Evolutionary conservation across 345 rosid species (phyloP), one percentile per base, ranked within the genome.

Genomic region (Brassica rapa): DNA sequence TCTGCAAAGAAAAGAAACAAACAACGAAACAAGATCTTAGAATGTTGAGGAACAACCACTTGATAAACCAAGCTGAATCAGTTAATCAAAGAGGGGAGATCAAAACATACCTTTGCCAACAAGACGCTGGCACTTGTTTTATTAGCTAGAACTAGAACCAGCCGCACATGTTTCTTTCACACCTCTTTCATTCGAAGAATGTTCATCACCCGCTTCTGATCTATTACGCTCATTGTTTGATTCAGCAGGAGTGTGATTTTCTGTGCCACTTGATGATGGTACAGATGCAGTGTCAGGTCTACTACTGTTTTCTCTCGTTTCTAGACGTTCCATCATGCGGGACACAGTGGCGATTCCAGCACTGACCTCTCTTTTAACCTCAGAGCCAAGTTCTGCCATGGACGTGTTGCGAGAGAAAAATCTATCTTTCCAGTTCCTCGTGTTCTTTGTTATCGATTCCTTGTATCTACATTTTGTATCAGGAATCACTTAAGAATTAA

Each of bases 361-460:
- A 81, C 82, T 87, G 61, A 86, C 95, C 84, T 92, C 98, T 86
- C 93, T 87, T 84, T 87, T 86, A 67, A 86, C 97, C 81, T 91
- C 97, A 66, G 94, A 87, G 74, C 96, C 89, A 80, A 87, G 71
- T 14, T 91, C 96, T 6, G 87, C 86, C 90, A 87, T 79, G 62
- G 91, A 73, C 41, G 84, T 83, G 74, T 85, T 95, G 70, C 96
- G 93, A 80, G 93, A 88, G 88, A 49, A 95, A 75, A 93, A 83
- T 76, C 88, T 86, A 77, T 95, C 99, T 76, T 88, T 93, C 99
- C 97, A 95, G 71, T 86, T 96, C 81, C 93, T 85, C 33, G 99
- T 93, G 82, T 96, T 86, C 90, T 88, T 95, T 70, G 98, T 86
- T 81, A 95, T 86, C 14, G 99, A 93, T 71, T 95, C 99, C 73